A percentile compares a stretch with the other conserved stretches of the same genome.
Conservation (phyloP, 345 rosid genomes). For the Excoecaria agallocha region DNA sequence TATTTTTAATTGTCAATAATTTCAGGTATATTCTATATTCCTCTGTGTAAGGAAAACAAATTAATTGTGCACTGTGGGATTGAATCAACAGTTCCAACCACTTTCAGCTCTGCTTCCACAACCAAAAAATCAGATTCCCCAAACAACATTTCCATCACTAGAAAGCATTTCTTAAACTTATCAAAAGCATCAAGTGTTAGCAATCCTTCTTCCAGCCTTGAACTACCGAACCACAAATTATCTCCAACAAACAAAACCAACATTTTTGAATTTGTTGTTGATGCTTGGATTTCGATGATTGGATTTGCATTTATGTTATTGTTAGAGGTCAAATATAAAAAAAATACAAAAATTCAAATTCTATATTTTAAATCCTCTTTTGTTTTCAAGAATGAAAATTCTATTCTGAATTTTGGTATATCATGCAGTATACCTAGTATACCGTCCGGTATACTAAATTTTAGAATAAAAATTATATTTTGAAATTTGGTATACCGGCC, state of each 20-base stretch:
- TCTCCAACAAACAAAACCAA: neutral
- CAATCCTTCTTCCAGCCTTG: neutral
- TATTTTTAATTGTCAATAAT: conserved; percentile 8
- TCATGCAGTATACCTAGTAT: no score
- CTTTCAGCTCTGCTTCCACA: neutral
- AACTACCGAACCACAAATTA: neutral
- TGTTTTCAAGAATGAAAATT: no score
- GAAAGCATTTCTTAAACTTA: neutral
- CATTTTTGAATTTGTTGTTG: neutral
- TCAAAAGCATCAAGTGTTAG: neutral
- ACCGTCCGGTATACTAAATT: no score
- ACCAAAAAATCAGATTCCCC: neutral
- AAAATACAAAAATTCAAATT: no score
- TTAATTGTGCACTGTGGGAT: neutral
- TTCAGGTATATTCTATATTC: no score
- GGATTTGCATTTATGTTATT: neutral
- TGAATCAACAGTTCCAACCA: neutral
- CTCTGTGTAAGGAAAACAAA: no score
- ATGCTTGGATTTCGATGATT: neutral
- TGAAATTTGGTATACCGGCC: no score
- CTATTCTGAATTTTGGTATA: no score
- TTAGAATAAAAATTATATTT: no score
- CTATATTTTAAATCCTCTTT: no score
- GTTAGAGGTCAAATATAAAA: no score
- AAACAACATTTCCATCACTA: neutral